Evolutionary conservation across 345 rosid species (phyloP), one percentile per base, ranked within the genome.

Genomic region (Nephelium lappaceum): DNA sequence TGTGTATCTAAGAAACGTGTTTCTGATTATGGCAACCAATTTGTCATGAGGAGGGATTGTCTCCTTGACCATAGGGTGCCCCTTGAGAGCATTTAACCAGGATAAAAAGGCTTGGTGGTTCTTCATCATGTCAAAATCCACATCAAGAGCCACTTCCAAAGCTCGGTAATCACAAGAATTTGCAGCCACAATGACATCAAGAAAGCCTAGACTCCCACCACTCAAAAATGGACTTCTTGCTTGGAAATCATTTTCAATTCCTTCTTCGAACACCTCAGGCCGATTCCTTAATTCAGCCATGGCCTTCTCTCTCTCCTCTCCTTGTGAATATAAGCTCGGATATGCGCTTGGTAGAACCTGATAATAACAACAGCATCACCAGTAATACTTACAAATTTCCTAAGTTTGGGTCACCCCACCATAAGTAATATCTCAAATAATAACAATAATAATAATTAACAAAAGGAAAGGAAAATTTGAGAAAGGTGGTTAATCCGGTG

Each of bases 231-330:
- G 79, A 21, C 47, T 31, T 12, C 31, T 73, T 5, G 27, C 14
- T 3, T 82, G 79, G 15, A 84, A 74, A 18, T 80, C 80, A 14
- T 64, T 70, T 27, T 49, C 73, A 16, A 81, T 79, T 39, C 82
- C 84, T 11, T 71, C 69, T 36, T 72, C 73, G 23, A 84, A 61
- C 79, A 73, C 81, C 15, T 36, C 43, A n/a, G 76, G 41, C 74
- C 58, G 19, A 41, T 72, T 69, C 1, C 19, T 51, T 63, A 53
- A 73, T 21, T 31, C 78, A 11, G 74, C 78, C 4, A 19, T 49
- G 0, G 82, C 85, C 60, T 69, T 78, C 49, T 78, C 78, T 55
- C 41, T 78, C 24, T 65, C 81, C 72, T 81, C 25, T 1, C 84
- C 82, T 63, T 45, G 36, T 2, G 80, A 70, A 18, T 42, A 10